These are phyloP conservation scores for Pythium sukuiense DNA, from an alignment of 352 stramenopile species.

Conservation along the genomic window DNA sequence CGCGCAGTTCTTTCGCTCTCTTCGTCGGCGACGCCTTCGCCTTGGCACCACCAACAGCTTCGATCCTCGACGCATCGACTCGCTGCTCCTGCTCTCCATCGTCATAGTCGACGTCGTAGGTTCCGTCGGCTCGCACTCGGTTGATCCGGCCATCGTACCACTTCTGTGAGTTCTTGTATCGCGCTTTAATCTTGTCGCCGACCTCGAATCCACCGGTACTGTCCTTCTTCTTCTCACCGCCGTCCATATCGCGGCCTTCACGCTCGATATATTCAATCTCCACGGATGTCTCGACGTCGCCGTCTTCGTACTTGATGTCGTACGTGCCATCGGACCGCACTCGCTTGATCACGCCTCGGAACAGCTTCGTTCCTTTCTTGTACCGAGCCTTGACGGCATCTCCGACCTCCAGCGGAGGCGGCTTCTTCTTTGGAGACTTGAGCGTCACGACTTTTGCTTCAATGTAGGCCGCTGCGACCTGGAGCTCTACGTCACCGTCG, in stretches of 20 bases:
- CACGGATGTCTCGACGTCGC: slow-evolving; percentile 22
- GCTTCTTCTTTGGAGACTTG: slow-evolving; percentile 25
- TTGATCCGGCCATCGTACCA: slow-evolving; percentile 56
- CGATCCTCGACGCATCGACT: slow-evolving; percentile 17
- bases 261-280: slow-evolving; percentile 38
- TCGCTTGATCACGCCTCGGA: slow-evolving; percentile 38
- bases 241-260: slow-evolving; percentile 9
- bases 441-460: slow-evolving; percentile 15
- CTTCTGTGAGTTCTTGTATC: slow-evolving; percentile 49
- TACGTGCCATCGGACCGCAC: slow-evolving; percentile 41
- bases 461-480: slow-evolving; percentile 36
- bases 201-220: slow-evolving; percentile 10
- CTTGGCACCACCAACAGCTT: slow-evolving; percentile 13
- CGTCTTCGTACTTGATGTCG: slow-evolving; percentile 48
- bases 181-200: slow-evolving; percentile 38
- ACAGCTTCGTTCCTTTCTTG: slow-evolving; percentile 39
- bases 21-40: slow-evolving; percentile 1
- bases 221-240: not conserved
- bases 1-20: slow-evolving; percentile 8
- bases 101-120: slow-evolving; percentile 69
- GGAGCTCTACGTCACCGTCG: slow-evolving; percentile 50
- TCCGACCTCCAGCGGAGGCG: slow-evolving; percentile 19
- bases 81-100: slow-evolving; percentile 55
- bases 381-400: slow-evolving; percentile 38
- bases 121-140: slow-evolving; percentile 48